Percentiles rank a stretch among this genome's conserved stretches.
phyloP scores from a whole-genome alignment of 2,329 filamentous ascomycete species.

The Tolypocladium pustulatum region DNA sequence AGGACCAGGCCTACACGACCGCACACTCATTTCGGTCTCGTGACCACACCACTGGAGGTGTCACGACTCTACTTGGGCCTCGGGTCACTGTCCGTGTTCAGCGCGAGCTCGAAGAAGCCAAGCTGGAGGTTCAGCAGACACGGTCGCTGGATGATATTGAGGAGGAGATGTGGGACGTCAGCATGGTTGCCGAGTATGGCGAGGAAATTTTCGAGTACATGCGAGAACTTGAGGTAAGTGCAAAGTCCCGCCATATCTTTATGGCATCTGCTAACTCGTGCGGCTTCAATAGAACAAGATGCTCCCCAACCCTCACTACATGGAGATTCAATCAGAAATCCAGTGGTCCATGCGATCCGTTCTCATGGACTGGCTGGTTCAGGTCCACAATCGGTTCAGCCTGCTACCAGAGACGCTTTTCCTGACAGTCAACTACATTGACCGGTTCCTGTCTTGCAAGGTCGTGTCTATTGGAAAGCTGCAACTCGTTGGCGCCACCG shows the following conservation, averaged over 20 bases:
- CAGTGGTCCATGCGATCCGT: slow-evolving; percentile 98
- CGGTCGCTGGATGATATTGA: slow-evolving; percentile 66
- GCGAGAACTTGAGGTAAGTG: slow-evolving; percentile 70
- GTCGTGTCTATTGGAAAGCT: slow-evolving; percentile 91
- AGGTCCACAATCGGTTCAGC: slow-evolving; percentile 86
- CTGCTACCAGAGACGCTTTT: slow-evolving; percentile 92
- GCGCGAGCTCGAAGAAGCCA: slow-evolving; percentile 60
- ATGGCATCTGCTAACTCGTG: slow-evolving; percentile 8
- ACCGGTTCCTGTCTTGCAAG: slow-evolving; percentile 90
- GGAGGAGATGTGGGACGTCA: slow-evolving; percentile 86
- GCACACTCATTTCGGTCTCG: slow-evolving; percentile 67
- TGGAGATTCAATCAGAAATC: slow-evolving; percentile 95
- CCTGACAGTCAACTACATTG: slow-evolving; percentile 91
- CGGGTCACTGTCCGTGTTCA: slow-evolving; percentile 57
- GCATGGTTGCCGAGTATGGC: slow-evolving; percentile 94
- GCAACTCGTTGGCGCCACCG: slow-evolving; percentile 91
- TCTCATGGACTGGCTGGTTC: slow-evolving; percentile 95
- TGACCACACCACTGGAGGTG: slow-evolving; percentile 41
- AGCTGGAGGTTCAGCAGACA: slow-evolving; percentile 57
- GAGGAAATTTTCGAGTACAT: slow-evolving; percentile 95
- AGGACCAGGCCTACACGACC: slow-evolving; percentile 61
- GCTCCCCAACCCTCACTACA: slow-evolving; percentile 85
- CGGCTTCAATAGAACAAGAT: slow-evolving; percentile 50
- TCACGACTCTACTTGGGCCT: slow-evolving; percentile 57
- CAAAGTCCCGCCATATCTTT: background rate